phyloP scores from a whole-genome alignment of 176 grass and related monocot species.

The Phoenix dactylifera region DNA sequence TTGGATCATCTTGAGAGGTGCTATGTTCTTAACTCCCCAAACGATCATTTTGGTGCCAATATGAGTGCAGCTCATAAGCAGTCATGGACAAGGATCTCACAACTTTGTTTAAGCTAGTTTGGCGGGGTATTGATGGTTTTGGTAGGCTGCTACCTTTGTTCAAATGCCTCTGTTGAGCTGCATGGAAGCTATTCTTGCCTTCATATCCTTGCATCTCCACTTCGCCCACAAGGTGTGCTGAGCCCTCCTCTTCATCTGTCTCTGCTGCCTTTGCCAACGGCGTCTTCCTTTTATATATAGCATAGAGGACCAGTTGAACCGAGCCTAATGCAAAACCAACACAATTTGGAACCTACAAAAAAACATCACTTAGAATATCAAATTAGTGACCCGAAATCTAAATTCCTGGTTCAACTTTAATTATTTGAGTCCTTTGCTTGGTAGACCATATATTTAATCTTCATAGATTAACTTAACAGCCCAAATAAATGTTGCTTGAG shows the following conservation, averaged over 20 bases:
- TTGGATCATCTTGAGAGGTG: neutral
- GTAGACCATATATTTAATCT: no score
- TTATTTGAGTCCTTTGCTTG: no score
- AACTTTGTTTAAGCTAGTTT: slow-evolving; percentile 26
- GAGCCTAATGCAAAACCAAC: slow-evolving; percentile 60
- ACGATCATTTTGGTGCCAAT: slow-evolving; percentile 20
- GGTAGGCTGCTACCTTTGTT: slow-evolving; percentile 58
- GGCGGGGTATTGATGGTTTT: slow-evolving; percentile 15
- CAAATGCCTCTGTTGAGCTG: slow-evolving; percentile 20
- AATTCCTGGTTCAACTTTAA: no score
- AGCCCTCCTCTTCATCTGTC: slow-evolving; percentile 49
- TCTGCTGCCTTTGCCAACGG: slow-evolving; percentile 6
- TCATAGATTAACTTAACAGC: no score
- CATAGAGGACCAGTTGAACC: slow-evolving; percentile 50
- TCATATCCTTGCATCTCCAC: slow-evolving; percentile 30
- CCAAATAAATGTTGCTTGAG: no score
- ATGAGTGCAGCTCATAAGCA: slow-evolving; percentile 43
- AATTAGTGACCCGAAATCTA: no score
- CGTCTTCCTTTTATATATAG: slow-evolving; percentile 37
- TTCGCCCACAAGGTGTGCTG: slow-evolving; percentile 29
- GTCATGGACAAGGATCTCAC: slow-evolving; percentile 56
- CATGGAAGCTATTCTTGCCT: no score
- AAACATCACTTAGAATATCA: no score
- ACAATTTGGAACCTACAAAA: slow-evolving; percentile 60
- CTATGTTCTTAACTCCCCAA: neutral